Conservation (phyloP, 345 rosid genomes). For the Boechera divaricarpa region DNA sequence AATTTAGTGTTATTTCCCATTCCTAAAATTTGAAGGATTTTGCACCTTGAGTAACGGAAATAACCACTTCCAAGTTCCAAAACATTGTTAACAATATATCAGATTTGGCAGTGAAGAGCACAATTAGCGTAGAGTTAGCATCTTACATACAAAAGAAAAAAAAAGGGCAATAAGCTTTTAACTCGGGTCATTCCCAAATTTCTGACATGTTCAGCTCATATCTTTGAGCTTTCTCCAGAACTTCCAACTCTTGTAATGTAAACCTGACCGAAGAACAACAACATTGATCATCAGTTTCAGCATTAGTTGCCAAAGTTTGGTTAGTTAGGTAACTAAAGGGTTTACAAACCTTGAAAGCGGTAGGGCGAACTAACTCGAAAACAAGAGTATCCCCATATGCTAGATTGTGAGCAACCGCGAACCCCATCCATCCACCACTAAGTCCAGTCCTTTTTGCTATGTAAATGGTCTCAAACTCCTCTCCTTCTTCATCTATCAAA, state of each 20-base stretch:
- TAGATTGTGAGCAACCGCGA: conserved; percentile 68
- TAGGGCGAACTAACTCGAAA: conserved; percentile 68
- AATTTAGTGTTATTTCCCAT: not conserved
- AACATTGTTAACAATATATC: not conserved
- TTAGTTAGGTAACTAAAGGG: not conserved
- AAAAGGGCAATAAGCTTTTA: conserved; percentile 16
- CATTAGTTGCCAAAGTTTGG: not conserved
- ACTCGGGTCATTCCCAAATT: not conserved
- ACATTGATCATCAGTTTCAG: conserved; percentile 13
- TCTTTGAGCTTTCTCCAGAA: conserved; percentile 30
- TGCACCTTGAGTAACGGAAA: conserved; percentile 11
- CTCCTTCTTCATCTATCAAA: conserved; percentile 69
- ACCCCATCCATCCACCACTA: conserved; percentile 96
- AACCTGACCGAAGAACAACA: conserved; percentile 25
- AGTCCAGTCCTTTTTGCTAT: conserved; percentile 73
- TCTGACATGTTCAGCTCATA: conserved; percentile 8
- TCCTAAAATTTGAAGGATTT: not conserved
- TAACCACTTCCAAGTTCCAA: not conserved
- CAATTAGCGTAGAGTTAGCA: conserved; percentile 27
- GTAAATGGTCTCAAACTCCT: conserved; percentile 57
- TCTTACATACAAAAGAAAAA: conserved; percentile 15
- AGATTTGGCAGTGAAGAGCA: not conserved
- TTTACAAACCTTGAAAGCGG: conserved; percentile 67
- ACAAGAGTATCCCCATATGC: conserved; percentile 81
- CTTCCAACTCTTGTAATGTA: conserved; percentile 34